These are phyloP conservation scores for Gnaphalium uliginosum DNA, from an alignment of 129 eudicot species.

Conservation along the genomic window DNA sequence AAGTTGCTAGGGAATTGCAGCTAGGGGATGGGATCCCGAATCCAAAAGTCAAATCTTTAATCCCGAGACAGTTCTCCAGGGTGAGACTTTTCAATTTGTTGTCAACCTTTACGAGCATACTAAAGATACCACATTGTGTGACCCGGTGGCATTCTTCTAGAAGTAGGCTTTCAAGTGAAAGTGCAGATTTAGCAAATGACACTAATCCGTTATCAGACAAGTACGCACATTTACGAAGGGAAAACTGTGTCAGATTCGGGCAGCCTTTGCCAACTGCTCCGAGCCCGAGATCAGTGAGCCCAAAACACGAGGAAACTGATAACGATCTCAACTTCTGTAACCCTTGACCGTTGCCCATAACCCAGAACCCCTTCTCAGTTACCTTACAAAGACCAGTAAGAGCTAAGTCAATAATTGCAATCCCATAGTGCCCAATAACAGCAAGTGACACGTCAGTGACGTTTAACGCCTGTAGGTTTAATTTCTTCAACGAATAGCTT, in stretches of 20 bases:
- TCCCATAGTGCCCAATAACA: constrained; percentile 82
- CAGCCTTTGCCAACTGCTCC: constrained; percentile 76
- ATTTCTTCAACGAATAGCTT: constrained; percentile 44
- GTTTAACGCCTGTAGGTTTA: constrained; percentile 60
- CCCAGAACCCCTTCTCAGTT: constrained; percentile 94
- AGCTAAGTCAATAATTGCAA: constrained; percentile 57
- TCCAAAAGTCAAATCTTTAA: constrained; percentile 42
- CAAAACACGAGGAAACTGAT: constrained; percentile 54
- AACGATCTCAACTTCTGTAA: constrained; percentile 62
- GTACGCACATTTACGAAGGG: constrained; percentile 49
- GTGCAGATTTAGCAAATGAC: constrained; percentile 50
- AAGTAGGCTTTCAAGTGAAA: constrained; percentile 59
- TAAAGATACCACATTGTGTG: constrained; percentile 67
- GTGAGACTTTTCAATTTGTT: constrained; percentile 68
- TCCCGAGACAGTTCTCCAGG: constrained; percentile 57
- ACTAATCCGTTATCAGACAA: constrained; percentile 82
- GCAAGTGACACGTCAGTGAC: constrained; percentile 72
- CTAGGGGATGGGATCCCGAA: constrained; percentile 22
- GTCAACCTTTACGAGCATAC: constrained; percentile 44
- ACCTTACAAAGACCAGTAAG: constrained; percentile 60
- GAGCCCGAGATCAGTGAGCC: constrained; percentile 71
- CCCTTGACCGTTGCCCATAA: constrained; percentile 84
- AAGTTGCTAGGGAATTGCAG: constrained; percentile 54
- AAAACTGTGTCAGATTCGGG: constrained; percentile 62
- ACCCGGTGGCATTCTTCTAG: constrained; percentile 86